Evolutionary conservation across 495 filamentous ascomycete species (phyloP), one percentile per base, ranked within the genome.

Genomic region (Pseudoneurospora amorphoporcata): DNA sequence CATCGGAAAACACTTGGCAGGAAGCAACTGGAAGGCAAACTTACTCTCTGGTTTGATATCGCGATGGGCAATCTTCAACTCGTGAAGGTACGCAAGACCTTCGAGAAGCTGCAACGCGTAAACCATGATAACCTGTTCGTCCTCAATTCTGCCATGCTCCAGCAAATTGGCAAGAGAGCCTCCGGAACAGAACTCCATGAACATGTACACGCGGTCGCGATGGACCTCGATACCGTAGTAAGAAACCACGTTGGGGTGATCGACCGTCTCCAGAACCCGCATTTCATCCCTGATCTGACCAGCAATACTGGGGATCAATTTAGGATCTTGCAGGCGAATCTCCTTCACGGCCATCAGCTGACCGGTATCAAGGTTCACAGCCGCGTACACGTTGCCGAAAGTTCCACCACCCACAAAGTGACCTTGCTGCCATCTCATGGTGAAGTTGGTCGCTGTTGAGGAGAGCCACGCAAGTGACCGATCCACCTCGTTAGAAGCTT

Each of bases 151-250:
- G 10, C 95, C 95, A 77, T 99, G 94, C 81, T 99, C 95, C 19
- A 99, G 84, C 72, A 98, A 84, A 32, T 87, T 90, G 58, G 95
- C 94, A n/a, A 99, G 84, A 6, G 95, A 97, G 19, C 95, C 95
- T 39, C 96, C 95, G 3, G 92, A 94, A 77, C 95, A 99, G 80
- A 96, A 98, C 81, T 99, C 95, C 95, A 99, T 99, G 82, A 99
- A 99, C 75, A 99, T 96, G 82, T 98, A 99, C 7, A 98, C 96
- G 77, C 97, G 97, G 84, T 99, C 95, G 45, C 95, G 89, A 81
- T 98, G 95, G 3, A 98, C 95, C 80, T 99, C 95, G 77, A 99
- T 98, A 68, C 95, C 95, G 77, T 95, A 94, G 82, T 99, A 99
- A 8, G 93, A 94, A 7, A 99, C 95, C 61, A 99, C 94, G 78